Evolutionary conservation across 257 asterid species (phyloP).

Genomic region (Coffea canephora): DNA sequence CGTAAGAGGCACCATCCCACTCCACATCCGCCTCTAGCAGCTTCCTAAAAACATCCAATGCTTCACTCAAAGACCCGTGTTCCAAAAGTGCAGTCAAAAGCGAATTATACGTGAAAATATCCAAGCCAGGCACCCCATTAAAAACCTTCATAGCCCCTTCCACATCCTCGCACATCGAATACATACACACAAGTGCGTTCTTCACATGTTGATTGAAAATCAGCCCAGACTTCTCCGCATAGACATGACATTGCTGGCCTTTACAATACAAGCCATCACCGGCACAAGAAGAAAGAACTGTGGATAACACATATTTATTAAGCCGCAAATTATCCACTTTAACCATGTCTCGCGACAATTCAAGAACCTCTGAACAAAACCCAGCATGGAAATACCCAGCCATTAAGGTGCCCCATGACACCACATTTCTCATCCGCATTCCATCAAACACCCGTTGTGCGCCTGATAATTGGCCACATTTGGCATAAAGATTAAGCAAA

Average conservation of each 20-base stretch:
- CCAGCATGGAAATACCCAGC: slow-evolving; percentile 63
- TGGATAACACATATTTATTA: slow-evolving; percentile 61
- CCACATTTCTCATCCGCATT: slow-evolving; percentile 68
- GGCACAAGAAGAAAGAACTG: slow-evolving; percentile 71
- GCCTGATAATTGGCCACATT: slow-evolving; percentile 47
- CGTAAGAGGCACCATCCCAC: slow-evolving; percentile 66
- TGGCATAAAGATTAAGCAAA: slow-evolving; percentile 55
- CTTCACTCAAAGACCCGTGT: slow-evolving; percentile 40
- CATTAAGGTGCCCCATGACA: slow-evolving; percentile 75
- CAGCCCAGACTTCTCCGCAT: slow-evolving; percentile 68
- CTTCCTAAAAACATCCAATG: slow-evolving; percentile 42
- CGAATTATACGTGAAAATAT: slow-evolving; percentile 59
- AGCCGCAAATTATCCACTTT: slow-evolving; percentile 40
- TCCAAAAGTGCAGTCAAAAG: slow-evolving; percentile 55
- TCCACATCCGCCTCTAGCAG: slow-evolving; percentile 35
- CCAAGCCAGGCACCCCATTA: slow-evolving; percentile 47
- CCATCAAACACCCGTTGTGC: slow-evolving; percentile 67
- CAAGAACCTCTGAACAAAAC: slow-evolving; percentile 37
- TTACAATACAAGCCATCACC: slow-evolving; percentile 44
- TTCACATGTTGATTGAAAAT: slow-evolving; percentile 60
- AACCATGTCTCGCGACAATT: slow-evolving; percentile 51
- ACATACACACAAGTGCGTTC: slow-evolving; percentile 64
- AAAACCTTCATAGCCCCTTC: slow-evolving; percentile 50
- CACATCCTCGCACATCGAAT: slow-evolving; percentile 43
- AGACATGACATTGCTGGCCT: slow-evolving; percentile 77